Conservation (phyloP, 2,329 filamentous ascomycete genomes). For the Nannizziopsis barbatae region DNA sequence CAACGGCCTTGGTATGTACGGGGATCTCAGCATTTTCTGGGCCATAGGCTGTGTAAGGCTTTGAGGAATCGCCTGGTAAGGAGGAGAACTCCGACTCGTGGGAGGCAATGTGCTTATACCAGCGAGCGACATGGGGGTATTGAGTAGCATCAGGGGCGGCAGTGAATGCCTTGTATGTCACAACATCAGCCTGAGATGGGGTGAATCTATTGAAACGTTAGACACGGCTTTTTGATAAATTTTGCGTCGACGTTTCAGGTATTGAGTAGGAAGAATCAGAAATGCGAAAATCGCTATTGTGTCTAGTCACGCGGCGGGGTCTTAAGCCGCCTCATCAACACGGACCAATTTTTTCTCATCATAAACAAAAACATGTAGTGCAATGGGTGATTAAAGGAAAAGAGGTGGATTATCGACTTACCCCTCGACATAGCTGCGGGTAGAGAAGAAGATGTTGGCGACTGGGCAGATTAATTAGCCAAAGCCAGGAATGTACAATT, state of each 20-base stretch:
- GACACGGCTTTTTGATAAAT: constrained; percentile 9
- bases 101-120: constrained; percentile 97
- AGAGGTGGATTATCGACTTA: constrained; percentile 42
- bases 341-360: constrained; percentile 86
- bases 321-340: constrained; percentile 93
- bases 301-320: constrained; percentile 71
- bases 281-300: constrained; percentile 58
- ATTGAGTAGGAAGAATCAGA: constrained; percentile 47
- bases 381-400: constrained; percentile 15
- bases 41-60: constrained; percentile 81
- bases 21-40: constrained; percentile 68
- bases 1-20: constrained; percentile 75
- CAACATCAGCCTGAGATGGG: constrained; percentile 91
- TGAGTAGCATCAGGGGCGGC: constrained; percentile 65
- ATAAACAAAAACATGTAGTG: constrained; percentile 31
- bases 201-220: constrained; percentile 38
- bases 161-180: constrained; percentile 81
- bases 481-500: constrained; percentile 16
- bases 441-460: constrained; percentile 39
- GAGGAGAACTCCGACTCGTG: constrained; percentile 87
- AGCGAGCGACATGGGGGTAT: constrained; percentile 88
- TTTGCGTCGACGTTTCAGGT: constrained; percentile 6
- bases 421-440: constrained; percentile 73
- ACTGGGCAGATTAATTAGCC: constrained; percentile 26
- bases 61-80: constrained; percentile 81